phyloP scores from a whole-genome alignment of 2,329 filamentous ascomycete genomes.

The Calonectria hongkongensis region DNA sequence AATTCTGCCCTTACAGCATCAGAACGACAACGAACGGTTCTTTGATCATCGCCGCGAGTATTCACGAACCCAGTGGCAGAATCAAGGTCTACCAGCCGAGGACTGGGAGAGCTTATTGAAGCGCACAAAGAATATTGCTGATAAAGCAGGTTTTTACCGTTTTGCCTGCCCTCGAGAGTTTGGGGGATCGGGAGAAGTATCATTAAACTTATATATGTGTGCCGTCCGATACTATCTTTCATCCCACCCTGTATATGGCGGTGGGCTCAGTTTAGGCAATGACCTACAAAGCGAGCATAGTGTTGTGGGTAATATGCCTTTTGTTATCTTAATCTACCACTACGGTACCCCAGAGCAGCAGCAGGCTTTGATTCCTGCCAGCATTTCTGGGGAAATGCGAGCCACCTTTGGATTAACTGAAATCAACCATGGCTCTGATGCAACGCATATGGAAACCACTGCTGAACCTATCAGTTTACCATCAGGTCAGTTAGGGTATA shows the following conservation, averaged over 20 bases:
- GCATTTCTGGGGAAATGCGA: conserved; percentile 26
- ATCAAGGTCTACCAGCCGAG: conserved; percentile 37
- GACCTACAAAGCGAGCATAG: conserved; percentile 46
- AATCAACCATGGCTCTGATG: conserved; percentile 44
- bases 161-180: conserved; percentile 39
- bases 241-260: conserved; percentile 43
- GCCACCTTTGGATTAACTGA: conserved; percentile 46
- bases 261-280: conserved; percentile 45
- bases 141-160: conserved; percentile 43
- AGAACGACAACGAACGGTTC: conserved; percentile 41
- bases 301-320: conserved; percentile 43
- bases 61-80: conserved; percentile 45
- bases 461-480: conserved; percentile 31
- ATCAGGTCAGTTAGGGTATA: conserved; percentile 32
- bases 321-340: conserved; percentile 43
- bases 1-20: conserved; percentile 38
- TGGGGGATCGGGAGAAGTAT: conserved; percentile 36
- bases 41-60: conserved; percentile 44
- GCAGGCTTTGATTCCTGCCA: conserved; percentile 33
- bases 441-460: conserved; percentile 45
- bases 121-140: conserved; percentile 34
- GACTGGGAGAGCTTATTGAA: conserved; percentile 41
- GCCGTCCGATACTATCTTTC: conserved; percentile 43
- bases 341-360: conserved; percentile 39
- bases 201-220: conserved; percentile 45